A percentile compares a stretch with the other conserved stretches of the same genome.
Conservation (phyloP, 208 protist genomes). For the Leishmania tropica region DNA sequence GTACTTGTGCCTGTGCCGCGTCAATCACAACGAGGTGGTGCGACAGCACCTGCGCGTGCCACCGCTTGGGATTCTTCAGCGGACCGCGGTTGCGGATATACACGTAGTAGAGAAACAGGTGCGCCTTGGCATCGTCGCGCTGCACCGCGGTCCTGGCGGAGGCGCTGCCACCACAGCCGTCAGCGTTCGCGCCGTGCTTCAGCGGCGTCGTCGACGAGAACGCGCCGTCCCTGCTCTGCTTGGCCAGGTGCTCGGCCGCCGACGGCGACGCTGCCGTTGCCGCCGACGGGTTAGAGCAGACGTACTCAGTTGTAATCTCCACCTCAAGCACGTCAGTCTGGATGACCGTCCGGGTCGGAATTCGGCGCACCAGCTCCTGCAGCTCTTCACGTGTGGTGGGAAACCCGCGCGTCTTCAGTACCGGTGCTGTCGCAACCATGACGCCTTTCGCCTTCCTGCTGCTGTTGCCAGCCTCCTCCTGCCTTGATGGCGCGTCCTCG, state of each 20-base stretch:
- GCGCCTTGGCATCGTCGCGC: constrained; percentile 12
- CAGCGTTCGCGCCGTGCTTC: constrained; percentile 1
- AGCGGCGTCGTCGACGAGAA: constrained; percentile 28
- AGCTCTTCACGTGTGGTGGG: constrained; percentile 42
- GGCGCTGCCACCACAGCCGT: neutral
- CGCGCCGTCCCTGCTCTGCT: constrained; percentile 7
- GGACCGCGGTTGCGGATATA: constrained; percentile 72
- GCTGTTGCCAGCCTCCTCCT: neutral
- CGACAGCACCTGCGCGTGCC: constrained; percentile 83
- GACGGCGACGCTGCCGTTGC: neutral
- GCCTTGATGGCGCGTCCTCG: neutral
- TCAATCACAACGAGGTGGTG: constrained; percentile 77
- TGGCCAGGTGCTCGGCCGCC: neutral
- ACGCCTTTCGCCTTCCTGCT: neutral
- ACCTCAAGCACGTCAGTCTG: constrained; percentile 80
- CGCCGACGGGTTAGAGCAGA: constrained; percentile 44
- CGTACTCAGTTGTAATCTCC: constrained; percentile 74
- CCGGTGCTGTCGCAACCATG: neutral
- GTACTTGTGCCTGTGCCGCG: constrained; percentile 36
- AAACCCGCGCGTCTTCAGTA: constrained; percentile 11
- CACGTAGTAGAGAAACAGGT: constrained; percentile 85
- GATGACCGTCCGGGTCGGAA: constrained; percentile 56
- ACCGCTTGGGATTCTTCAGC: constrained; percentile 57
- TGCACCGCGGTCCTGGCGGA: neutral
- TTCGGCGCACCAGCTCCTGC: constrained; percentile 29